phyloP scores from a whole-genome alignment of 2,329 filamentous ascomycete genomes.

The Macroventuria anomochaeta region DNA sequence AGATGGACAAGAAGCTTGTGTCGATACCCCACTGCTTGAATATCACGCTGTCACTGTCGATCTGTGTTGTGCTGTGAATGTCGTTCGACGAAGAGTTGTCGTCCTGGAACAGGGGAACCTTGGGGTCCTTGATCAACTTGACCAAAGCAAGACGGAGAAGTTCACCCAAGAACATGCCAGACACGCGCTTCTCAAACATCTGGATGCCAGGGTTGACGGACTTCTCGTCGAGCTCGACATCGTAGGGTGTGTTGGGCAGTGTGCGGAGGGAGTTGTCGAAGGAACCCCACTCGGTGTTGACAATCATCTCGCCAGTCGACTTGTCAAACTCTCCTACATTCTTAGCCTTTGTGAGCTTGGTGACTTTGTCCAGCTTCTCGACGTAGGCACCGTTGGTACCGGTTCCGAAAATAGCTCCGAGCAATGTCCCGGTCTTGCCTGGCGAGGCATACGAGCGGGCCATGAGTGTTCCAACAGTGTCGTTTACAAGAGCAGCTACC shows the following conservation, averaged over 20 bases:
- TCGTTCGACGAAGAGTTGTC: conserved; percentile 75
- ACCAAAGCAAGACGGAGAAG: conserved; percentile 81
- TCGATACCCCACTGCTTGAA: conserved; percentile 88
- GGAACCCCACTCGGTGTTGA: conserved; percentile 98
- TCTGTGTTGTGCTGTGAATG: conserved; percentile 68
- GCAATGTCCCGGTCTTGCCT: conserved; percentile 81
- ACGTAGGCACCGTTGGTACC: conserved; percentile 98
- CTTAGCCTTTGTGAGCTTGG: conserved; percentile 66
- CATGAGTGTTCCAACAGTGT: conserved; percentile 97
- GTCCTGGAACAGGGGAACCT: conserved; percentile 76
- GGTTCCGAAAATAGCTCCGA: conserved; percentile 98
- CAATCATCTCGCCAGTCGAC: conserved; percentile 90
- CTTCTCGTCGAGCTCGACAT: conserved; percentile 75
- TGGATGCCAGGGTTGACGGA: conserved; percentile 93
- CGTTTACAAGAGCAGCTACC: conserved; percentile 95
- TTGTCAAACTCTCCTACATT: conserved; percentile 69
- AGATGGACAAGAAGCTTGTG: conserved; percentile 85
- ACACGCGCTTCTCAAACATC: conserved; percentile 99
- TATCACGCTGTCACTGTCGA: conserved; percentile 64
- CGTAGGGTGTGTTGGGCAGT: conserved; percentile 84
- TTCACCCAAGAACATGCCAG: conserved; percentile 97
- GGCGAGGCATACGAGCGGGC: conserved; percentile 93
- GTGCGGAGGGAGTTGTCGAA: conserved; percentile 94
- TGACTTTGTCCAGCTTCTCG: conserved; percentile 85
- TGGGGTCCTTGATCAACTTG: conserved; percentile 71